Conservation (phyloP, 805 yeast species). For the Lipomyces oligophaga region DNA sequence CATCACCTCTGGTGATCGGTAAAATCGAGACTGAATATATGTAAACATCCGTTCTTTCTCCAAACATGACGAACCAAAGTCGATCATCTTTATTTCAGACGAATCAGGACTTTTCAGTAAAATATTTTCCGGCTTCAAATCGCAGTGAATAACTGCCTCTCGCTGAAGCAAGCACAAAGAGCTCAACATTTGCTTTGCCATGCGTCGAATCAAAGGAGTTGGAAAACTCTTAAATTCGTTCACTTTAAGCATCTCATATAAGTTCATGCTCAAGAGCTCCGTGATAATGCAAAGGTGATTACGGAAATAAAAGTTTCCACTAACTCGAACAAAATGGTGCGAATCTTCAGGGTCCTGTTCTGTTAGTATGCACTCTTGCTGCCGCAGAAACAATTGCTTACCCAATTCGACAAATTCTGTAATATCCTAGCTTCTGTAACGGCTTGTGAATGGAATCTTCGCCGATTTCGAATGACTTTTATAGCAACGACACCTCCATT, state of each 20-base stretch:
- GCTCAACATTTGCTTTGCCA: slow-evolving; percentile 53
- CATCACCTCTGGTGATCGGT: slow-evolving; percentile 93
- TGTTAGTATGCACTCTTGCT: too few relatives aligned
- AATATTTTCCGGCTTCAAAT: slow-evolving; percentile 80
- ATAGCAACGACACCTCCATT: slow-evolving; percentile 58
- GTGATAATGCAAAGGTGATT: slow-evolving; percentile 80
- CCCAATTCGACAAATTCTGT: slow-evolving; percentile 44
- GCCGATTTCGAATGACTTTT: slow-evolving; percentile 69
- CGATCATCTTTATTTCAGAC: slow-evolving; percentile 63
- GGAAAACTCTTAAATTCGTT: slow-evolving; percentile 40
- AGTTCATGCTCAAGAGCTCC: slow-evolving; percentile 63
- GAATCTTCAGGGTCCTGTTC: slow-evolving; percentile 35
- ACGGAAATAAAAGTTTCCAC: slow-evolving; percentile 71
- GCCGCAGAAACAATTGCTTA: slow-evolving; percentile 1
- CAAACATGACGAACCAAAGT: slow-evolving; percentile 60
- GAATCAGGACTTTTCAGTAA: slow-evolving; percentile 49
- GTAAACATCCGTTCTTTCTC: slow-evolving; percentile 79
- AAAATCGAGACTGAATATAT: slow-evolving; percentile 92
- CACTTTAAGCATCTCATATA: slow-evolving; percentile 52
- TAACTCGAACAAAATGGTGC: slow-evolving; percentile 49
- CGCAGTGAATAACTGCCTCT: slow-evolving; percentile 68
- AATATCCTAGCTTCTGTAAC: slow-evolving; percentile 69
- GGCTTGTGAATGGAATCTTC: slow-evolving; percentile 73
- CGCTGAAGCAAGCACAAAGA: slow-evolving; percentile 61
- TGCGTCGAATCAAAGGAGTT: slow-evolving; percentile 33